Evolutionary conservation across 1,284 basidiomycete species (phyloP), one percentile per base, ranked within the genome.

Genomic region (Boletus coffeatus): DNA sequence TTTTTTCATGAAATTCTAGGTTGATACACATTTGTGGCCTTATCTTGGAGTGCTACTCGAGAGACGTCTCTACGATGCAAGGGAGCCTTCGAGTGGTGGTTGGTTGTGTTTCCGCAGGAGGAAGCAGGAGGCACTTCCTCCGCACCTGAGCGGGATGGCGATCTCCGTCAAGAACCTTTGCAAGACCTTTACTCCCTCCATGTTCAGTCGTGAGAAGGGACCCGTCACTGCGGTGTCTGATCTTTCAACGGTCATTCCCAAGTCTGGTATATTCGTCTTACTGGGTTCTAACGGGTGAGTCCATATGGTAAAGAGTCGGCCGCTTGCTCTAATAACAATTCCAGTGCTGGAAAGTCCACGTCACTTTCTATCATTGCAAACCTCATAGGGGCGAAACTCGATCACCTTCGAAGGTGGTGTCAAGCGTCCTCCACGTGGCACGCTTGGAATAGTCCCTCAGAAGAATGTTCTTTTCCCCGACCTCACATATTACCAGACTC

Each of bases 391-490:
- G 4, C 81, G 80, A 34, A 86, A n/a, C n/a, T 75, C 78, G 4
- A 79, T 92, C 16, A 77, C 79, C 1, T 93, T 91, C 68, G 86
- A 84, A 66, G 86, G 84, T 39, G 82, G 82, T 0, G 69, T 73
- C 25, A 69, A 77, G 18, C 77, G 74, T 5, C 86, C 86, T 1
- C 79, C 84, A 2, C 82, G 82, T 1, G 88, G 89, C 3, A 82
- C 81, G 0, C 74, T 93, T 16, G 90, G 91, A 7, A 86, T 93
- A 61, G 91, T 92, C 0, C 89, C 89, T 0, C 91, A 93, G 75
- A 91, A 90, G 76, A 92, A 93, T 67, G 90, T 93, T 2, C 79
- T 93, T 1, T 92, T 91, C 74, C 84, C 89, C 2, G 89, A 93
- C 64, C 77, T 93, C 29, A 83, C 86, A 1, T 91, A 89, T 69